Conservation (phyloP, 192 early-diverging fungal species). For the Coemansia sp. region DNA sequence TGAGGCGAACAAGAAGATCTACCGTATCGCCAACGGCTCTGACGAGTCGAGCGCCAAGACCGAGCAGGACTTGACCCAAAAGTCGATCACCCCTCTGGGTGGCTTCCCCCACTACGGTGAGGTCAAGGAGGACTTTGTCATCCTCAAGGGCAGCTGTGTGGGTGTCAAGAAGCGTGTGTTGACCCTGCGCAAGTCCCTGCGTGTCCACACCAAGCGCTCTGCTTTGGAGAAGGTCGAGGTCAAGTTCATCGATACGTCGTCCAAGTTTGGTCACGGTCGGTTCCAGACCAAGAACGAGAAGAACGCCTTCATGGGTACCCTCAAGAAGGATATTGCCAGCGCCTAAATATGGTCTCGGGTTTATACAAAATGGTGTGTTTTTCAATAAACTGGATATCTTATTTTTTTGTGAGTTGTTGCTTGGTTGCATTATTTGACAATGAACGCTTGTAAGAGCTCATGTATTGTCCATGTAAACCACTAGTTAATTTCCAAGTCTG, state of each 20-base stretch:
- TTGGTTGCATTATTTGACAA: too few species aligned
- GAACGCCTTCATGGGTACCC: slow-evolving; percentile 85
- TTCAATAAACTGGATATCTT: too few species aligned
- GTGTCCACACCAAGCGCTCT: slow-evolving; percentile 93
- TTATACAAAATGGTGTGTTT: too few species aligned
- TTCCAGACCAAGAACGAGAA: slow-evolving; percentile 99
- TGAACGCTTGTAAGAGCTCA: too few species aligned
- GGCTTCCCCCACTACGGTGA: slow-evolving; percentile 99
- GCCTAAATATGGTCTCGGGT: neutral
- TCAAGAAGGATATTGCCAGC: slow-evolving; percentile 73
- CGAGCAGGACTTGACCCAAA: slow-evolving; percentile 94
- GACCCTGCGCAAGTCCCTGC: slow-evolving; percentile 97
- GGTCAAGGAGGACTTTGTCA: slow-evolving; percentile 97
- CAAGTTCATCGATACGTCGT: slow-evolving; percentile 99
- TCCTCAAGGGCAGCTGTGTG: slow-evolving; percentile 96
- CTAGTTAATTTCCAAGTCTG: too few species aligned
- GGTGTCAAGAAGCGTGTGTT: slow-evolving; percentile 97
- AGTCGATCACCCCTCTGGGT: slow-evolving; percentile 96
- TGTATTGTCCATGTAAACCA: too few species aligned
- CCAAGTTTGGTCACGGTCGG: slow-evolving; percentile 99
- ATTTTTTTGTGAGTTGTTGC: too few species aligned
- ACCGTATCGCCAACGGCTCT: slow-evolving; percentile 90
- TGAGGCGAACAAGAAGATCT: slow-evolving; percentile 99
- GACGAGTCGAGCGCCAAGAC: slow-evolving; percentile 84
- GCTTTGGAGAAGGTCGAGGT: slow-evolving; percentile 93